A percentile compares a stretch with the other conserved stretches of the same genome.
Evolutionary conservation across 306 rosid genomes (phyloP).

Genomic region (Fragaria ananassa): DNA sequence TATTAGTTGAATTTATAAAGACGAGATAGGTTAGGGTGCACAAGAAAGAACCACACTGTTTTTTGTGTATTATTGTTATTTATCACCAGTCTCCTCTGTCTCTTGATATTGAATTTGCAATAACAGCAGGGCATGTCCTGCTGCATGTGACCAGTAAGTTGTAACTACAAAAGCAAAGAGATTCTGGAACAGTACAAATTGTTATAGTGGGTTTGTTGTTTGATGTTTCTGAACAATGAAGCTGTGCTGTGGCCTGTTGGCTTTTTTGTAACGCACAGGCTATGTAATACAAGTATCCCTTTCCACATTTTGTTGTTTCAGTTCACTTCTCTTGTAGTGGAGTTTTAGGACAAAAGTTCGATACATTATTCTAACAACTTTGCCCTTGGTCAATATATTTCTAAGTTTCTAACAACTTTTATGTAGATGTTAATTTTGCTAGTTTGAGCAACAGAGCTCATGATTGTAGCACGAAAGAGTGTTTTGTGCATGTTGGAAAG

Average conservation of each 20-base stretch:
- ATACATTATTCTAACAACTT: too few relatives aligned
- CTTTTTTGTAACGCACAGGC: not conserved
- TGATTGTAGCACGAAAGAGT: not conserved
- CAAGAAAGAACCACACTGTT: conserved; percentile 10
- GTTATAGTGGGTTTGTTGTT: not conserved
- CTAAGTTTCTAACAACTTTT: not conserved
- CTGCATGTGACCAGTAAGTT: conserved; percentile 24
- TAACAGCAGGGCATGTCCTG: conserved; percentile 20
- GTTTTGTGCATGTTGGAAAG: not conserved
- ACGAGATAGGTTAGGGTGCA: conserved; percentile 13
- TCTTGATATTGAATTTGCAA: conserved; percentile 10
- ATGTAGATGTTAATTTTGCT: not conserved
- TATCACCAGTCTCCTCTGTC: conserved; percentile 9
- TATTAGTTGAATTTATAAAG: conserved; percentile 5
- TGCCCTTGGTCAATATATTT: too few relatives aligned
- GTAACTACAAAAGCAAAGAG: conserved; percentile 17
- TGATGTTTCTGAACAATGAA: not conserved
- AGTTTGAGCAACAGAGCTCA: not conserved
- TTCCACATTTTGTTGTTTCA: not conserved
- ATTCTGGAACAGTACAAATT: not conserved
- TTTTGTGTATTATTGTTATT: conserved; percentile 10
- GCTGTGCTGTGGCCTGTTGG: not conserved
- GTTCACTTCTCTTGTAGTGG: not conserved
- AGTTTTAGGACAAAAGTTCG: not conserved
- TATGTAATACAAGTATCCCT: not conserved